Evolutionary conservation across 208 protist species (phyloP).

Genomic region (Leishmania martiniquensis): DNA sequence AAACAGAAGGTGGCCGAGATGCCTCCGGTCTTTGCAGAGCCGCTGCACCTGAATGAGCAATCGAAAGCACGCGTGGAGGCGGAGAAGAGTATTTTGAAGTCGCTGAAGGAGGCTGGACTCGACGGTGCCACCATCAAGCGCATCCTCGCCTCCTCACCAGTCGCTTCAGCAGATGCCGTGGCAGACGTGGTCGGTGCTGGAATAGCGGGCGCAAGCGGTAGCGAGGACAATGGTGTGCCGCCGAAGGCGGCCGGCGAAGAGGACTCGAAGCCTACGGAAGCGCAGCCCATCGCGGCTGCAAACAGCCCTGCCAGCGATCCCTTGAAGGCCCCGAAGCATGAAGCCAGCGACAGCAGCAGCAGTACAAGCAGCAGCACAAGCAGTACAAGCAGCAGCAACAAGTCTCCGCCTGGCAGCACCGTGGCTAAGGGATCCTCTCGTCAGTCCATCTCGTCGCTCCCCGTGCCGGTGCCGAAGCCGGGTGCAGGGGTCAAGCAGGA

Average conservation of each 20-base stretch:
- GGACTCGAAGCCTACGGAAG: background rate
- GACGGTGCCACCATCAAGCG: constrained; percentile 55
- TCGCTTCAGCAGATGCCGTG: background rate
- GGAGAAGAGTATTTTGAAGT: constrained; percentile 70
- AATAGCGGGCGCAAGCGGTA: background rate
- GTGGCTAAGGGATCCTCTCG: background rate
- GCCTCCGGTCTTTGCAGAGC: constrained; percentile 86
- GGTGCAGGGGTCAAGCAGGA: background rate
- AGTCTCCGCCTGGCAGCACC: constrained; percentile 4
- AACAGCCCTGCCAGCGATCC: background rate
- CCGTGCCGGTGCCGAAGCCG: constrained; percentile 17
- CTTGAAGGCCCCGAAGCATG: constrained; percentile 1
- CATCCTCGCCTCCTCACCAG: constrained; percentile 38
- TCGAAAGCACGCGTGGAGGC: constrained; percentile 60
- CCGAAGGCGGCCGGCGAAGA: background rate
- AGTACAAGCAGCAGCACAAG: constrained; percentile 3
- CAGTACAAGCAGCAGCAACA: constrained; percentile 2
- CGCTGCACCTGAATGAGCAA: constrained; percentile 65
- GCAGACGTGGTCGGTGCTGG: background rate
- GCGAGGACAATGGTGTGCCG: background rate
- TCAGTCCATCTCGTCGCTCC: background rate
- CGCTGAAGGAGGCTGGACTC: constrained; percentile 70
- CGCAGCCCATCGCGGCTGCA: background rate
- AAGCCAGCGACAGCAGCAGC: constrained; percentile 7
- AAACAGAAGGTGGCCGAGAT: constrained; percentile 63